These are phyloP conservation scores for Aspergillus sp. DNA, from an alignment of 2,329 filamentous ascomycete species.

Conservation along the genomic window DNA sequence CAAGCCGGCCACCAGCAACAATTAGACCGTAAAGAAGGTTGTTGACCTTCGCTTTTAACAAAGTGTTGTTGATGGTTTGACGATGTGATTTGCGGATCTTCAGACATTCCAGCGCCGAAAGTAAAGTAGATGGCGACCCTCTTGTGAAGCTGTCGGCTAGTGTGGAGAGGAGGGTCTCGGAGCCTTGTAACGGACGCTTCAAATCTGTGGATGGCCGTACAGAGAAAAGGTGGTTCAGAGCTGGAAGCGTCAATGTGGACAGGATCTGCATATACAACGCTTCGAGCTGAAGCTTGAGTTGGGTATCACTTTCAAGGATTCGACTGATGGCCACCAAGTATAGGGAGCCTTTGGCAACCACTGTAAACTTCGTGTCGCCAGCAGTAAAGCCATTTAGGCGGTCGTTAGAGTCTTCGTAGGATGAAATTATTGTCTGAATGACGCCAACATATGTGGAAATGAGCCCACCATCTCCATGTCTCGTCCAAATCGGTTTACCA, in stretches of 20 bases:
- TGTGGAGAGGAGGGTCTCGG: conserved; percentile 85
- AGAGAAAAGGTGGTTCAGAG: conserved; percentile 81
- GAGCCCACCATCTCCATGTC: conserved; percentile 84
- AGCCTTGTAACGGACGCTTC: conserved; percentile 83
- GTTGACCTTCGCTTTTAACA: conserved; percentile 74
- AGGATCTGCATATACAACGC: conserved; percentile 98
- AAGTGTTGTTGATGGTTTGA: conserved; percentile 78
- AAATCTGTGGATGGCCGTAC: conserved; percentile 92
- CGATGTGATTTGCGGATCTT: conserved; percentile 86
- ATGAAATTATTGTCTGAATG: conserved; percentile 95
- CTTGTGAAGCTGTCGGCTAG: conserved; percentile 92
- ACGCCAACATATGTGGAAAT: conserved; percentile 95
- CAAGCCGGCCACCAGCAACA: conserved; percentile 86
- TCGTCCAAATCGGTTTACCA: conserved; percentile 94
- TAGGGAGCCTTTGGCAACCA: conserved; percentile 79
- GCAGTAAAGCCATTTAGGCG: conserved; percentile 80
- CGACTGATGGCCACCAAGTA: conserved; percentile 93
- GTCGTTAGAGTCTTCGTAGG: conserved; percentile 81
- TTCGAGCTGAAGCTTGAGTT: conserved; percentile 83
- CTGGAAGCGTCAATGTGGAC: conserved; percentile 88
- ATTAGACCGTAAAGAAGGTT: conserved; percentile 89
- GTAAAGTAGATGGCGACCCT: conserved; percentile 82
- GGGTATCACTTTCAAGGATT: conserved; percentile 85
- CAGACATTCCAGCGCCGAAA: conserved; percentile 92
- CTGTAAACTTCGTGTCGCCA: conserved; percentile 80